phyloP scores from a whole-genome alignment of 129 eudicot genomes.

The Saussurea involucrata region DNA sequence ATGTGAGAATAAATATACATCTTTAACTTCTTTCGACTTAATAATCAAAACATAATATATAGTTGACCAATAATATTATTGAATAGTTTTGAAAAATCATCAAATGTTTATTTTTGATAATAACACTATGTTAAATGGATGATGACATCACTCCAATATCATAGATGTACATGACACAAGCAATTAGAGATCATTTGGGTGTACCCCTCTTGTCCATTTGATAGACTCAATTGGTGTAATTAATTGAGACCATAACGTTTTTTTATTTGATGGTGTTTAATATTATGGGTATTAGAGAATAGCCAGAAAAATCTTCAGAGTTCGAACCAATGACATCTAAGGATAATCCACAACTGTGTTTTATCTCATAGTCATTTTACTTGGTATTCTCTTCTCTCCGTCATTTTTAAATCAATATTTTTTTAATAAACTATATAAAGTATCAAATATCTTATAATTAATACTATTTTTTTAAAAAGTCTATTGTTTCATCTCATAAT shows the following conservation, averaged over 20 bases:
- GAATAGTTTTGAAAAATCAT: background rate
- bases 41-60: slow-evolving; percentile 1
- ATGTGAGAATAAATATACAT: background rate
- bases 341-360: background rate
- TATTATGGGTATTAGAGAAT: too few relatives aligned
- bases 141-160: slow-evolving; percentile 19
- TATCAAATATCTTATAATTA: background rate
- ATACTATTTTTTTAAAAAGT: background rate
- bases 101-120: background rate
- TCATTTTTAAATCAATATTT: background rate
- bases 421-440: background rate
- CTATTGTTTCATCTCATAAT: background rate
- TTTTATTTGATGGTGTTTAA: too few relatives aligned
- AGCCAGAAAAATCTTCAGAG: too few relatives aligned
- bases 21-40: background rate
- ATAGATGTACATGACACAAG: slow-evolving; percentile 1
- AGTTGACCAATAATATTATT: slow-evolving; percentile 14
- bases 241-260: background rate
- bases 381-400: background rate
- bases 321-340: too few relatives aligned
- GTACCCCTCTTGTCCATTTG: slow-evolving; percentile 16
- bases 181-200: slow-evolving; percentile 17
- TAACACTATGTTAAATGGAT: slow-evolving; percentile 11
- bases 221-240: slow-evolving; percentile 6
- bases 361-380: slow-evolving; percentile 1